Evolutionary conservation across 2,329 filamentous ascomycete genomes (phyloP), one percentile per base, ranked within the genome.

Genomic region (Alternaria solani): DNA sequence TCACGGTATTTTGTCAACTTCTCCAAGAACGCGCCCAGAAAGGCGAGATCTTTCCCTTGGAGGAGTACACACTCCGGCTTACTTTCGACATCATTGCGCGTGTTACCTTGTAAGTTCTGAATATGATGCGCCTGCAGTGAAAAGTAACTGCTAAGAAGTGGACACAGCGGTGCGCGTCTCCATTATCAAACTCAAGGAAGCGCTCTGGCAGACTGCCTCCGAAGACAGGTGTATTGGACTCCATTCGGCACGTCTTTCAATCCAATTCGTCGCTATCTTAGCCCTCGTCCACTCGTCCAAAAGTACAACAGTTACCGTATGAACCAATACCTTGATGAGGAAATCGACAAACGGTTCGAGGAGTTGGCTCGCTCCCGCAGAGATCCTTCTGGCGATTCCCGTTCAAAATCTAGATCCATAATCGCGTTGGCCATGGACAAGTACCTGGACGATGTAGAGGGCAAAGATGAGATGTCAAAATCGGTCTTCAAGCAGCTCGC

Each of bases 71-170:
- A 9, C 34, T 67, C 4, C 48, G 53, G 16, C 49, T 70, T 6
- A 61, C 64, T 5, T 54, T 71, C 38, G 69, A 71, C 42, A 47
- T 70, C 16, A 71, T 71, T 44, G 57, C 51, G 8, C 38, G 54
- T 25, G 58, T 69, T 12, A 58, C 59, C 18, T 32, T 71, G 66
- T 70, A 61, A 52, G 68, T 49, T 20, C 26, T 26, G 20, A 23
- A 38, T 5, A 38, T 7, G 16, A 23, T 38, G 20, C 20, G 16
- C 16, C 12, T 28, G 20, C 20, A 38, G 14, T 25, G 12, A 11
- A 6, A 20, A 8, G 25, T 38, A 25, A 25, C 11, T 53, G 4
- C 34, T 59, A 32, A 54, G 42, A 20, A 12, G 5, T 25, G 30
- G 28, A 38, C 20, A 14, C 39, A 68, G 61, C 12, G 57, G 62